Percentiles rank a stretch among this genome's conserved stretches.
These are phyloP conservation scores for Pyricularia sp. DNA, from an alignment of 2,329 filamentous ascomycete genomes.

Conservation along the genomic window DNA sequence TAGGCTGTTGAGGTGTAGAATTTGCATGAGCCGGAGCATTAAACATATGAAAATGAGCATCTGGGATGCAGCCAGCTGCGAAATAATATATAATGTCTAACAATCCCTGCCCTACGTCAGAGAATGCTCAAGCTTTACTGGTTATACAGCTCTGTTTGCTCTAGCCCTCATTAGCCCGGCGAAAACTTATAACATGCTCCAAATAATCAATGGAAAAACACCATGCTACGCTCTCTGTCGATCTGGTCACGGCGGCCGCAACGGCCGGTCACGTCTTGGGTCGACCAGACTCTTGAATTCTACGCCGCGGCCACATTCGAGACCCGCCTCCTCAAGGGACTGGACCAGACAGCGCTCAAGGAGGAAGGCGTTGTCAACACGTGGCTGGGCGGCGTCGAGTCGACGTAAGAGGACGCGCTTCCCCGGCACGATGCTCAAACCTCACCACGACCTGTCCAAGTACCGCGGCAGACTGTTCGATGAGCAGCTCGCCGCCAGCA, in stretches of 20 bases:
- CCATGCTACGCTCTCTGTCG: background rate
- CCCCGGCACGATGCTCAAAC: slow-evolving; percentile 37
- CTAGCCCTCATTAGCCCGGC: background rate
- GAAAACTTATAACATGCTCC: too few relatives aligned
- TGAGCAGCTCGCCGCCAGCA: slow-evolving; percentile 24
- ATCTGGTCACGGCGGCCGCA: background rate
- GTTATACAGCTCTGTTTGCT: too few relatives aligned
- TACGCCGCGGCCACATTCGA: slow-evolving; percentile 7
- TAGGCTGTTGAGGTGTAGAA: too few relatives aligned
- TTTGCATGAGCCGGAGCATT: too few relatives aligned
- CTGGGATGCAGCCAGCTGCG: too few relatives aligned
- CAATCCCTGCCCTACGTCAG: too few relatives aligned
- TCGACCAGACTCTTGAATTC: background rate
- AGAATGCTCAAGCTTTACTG: background rate
- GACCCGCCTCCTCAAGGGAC: slow-evolving; percentile 29
- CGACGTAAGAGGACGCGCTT: slow-evolving; percentile 27
- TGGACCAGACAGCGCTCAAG: slow-evolving; percentile 33
- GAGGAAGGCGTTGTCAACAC: slow-evolving; percentile 32
- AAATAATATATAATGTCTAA: too few relatives aligned
- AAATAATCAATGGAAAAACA: background rate
- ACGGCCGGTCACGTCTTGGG: background rate
- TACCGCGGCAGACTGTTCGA: slow-evolving; percentile 37
- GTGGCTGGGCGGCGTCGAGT: slow-evolving; percentile 35
- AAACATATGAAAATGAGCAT: too few relatives aligned
- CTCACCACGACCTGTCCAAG: slow-evolving; percentile 41